phyloP scores from a whole-genome alignment of 2,329 filamentous ascomycete species.

The Beauveria brongniartii region DNA sequence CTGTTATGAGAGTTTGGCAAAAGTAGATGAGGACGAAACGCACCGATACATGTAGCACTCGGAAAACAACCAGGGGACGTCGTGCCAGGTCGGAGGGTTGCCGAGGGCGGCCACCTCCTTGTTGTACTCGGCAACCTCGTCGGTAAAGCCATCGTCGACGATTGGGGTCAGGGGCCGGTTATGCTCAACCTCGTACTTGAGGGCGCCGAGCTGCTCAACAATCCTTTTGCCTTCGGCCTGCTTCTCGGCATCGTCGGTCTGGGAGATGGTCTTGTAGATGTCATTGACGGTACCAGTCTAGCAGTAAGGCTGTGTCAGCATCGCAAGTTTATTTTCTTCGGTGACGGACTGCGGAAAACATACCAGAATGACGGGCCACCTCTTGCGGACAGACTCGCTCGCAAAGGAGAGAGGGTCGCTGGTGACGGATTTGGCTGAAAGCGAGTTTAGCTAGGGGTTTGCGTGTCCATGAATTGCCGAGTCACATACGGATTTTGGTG shows the following conservation, averaged over 20 bases:
- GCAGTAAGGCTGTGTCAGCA: background rate
- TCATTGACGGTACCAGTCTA: conserved; percentile 92
- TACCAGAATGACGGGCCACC: conserved; percentile 92
- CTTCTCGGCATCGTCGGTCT: conserved; percentile 53
- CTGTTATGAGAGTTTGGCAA: too few species aligned
- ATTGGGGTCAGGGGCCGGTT: conserved; percentile 71
- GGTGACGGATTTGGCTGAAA: conserved; percentile 66
- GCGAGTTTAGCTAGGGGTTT: background rate
- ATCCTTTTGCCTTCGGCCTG: conserved; percentile 78
- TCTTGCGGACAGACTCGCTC: conserved; percentile 70
- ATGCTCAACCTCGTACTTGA: conserved; percentile 96
- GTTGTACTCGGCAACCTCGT: conserved; percentile 82
- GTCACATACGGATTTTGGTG: conserved; percentile 59
- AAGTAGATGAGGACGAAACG: background rate
- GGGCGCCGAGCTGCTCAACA: conserved; percentile 64
- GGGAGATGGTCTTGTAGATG: conserved; percentile 65
- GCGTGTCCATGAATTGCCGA: background rate
- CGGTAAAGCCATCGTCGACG: conserved; percentile 65
- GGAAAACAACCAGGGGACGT: conserved; percentile 77
- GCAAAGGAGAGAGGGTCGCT: conserved; percentile 82
- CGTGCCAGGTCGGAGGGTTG: conserved; percentile 65
- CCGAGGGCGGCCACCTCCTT: conserved; percentile 69
- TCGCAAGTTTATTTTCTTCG: background rate
- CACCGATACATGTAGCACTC: conserved; percentile 82
- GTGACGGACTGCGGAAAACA: background rate